phyloP scores from a whole-genome alignment of 768 basidiomycete genomes.

The Leccinum barrowsii region DNA sequence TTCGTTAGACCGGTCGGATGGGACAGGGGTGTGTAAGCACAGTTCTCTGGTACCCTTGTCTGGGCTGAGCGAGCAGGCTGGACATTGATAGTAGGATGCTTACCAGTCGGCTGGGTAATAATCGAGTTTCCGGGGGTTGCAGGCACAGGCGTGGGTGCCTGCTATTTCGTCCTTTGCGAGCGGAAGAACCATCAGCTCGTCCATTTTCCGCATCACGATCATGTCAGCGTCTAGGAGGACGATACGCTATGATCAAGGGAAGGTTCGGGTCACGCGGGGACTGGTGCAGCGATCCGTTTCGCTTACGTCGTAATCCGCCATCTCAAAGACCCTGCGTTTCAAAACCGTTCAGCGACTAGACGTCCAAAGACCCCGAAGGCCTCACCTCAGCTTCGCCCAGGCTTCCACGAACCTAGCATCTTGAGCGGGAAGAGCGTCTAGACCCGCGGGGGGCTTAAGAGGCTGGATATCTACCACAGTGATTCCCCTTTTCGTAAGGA shows the following conservation, averaged over 20 bases:
- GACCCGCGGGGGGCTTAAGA: conserved; percentile 49
- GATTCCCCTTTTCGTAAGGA: conserved; percentile 55
- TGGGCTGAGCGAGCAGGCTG: conserved; percentile 1
- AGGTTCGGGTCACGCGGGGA: not conserved
- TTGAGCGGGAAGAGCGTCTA: conserved; percentile 30
- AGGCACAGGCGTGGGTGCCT: conserved; percentile 87
- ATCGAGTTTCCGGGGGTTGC: conserved; percentile 80
- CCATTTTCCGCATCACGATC: conserved; percentile 81
- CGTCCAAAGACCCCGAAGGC: not conserved
- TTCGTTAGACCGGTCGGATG: conserved; percentile 46
- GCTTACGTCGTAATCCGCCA: conserved; percentile 62
- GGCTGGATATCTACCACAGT: conserved; percentile 53
- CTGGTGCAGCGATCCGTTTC: conserved; percentile 5
- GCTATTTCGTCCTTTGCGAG: conserved; percentile 74
- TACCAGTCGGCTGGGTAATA: conserved; percentile 92
- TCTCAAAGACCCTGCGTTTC: conserved; percentile 50
- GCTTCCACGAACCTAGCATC: conserved; percentile 57
- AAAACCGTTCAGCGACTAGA: not conserved
- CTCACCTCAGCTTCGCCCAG: conserved; percentile 59
- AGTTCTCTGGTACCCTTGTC: conserved; percentile 86
- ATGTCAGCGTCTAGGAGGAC: conserved; percentile 88
- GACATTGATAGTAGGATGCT: conserved; percentile 8
- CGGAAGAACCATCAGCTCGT: conserved; percentile 55
- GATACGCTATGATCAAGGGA: conserved; percentile 48
- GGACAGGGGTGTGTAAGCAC: conserved; percentile 62